Evolutionary conservation across 257 asterid species (phyloP), one percentile per base, ranked within the genome.

Genomic region (Nicotiana tomentosiformis): DNA sequence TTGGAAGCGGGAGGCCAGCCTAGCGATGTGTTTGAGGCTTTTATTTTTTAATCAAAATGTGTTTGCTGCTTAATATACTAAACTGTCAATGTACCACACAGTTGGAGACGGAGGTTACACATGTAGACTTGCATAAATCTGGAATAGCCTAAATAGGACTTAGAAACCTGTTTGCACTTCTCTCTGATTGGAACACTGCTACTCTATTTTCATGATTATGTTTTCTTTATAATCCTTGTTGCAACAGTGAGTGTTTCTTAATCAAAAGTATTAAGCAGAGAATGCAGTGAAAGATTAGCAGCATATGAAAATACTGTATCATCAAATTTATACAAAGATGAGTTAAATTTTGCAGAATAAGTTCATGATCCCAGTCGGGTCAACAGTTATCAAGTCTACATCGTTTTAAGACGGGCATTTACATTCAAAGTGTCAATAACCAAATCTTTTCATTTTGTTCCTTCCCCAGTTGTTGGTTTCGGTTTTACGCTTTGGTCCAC

Each of bases 401-500:
- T 74, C 49, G 62, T 46, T 33, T 20, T 74, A 49, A 74, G 26
- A 26, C 23, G 1, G 64, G 30, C 62, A 74, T 53, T 53, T 29
- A 4, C 15, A 51, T 46, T 76, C 23, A 23, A 76, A 76, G 2
- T 49, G 8, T 76, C 80, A 23, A 61, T 37, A 61, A 15, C 80
- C 58, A 51, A 20, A 55, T 17, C 62, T 55, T 58, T 26, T 49
- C 72, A 33, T 88, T 72, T 78, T 88, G 32, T 53, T 81, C 79
- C 46, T 60, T 65, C 18, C 55, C 79, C 77, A 61, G 79, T 61
- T 78, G 68, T 68, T 69, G 23, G 49, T 43, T 62, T 78, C 77
- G 16, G 37, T 20, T 67, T 72, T 77, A 14, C 85, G 69, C 82
- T 84, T 88, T 82, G 67, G 15, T 57, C 67, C 65, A 4, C 55